Evolutionary conservation across 768 basidiomycete genomes (phyloP), one percentile per base, ranked within the genome.

Genomic region (Lyophyllum atratum): DNA sequence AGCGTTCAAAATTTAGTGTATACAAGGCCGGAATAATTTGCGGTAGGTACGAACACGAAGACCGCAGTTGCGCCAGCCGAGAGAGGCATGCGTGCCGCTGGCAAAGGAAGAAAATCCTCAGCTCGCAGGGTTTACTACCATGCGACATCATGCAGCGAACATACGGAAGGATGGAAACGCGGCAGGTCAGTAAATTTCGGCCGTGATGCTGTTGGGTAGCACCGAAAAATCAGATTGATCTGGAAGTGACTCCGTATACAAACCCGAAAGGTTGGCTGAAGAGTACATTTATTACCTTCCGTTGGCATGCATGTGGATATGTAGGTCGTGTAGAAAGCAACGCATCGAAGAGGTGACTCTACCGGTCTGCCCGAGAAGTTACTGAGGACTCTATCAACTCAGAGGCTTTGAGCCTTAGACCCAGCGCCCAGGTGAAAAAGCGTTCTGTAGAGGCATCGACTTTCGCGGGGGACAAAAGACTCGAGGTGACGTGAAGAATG

Each of bases 141-240:
- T 19, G 5, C 3, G 19, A 40, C 17, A 40, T 15, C n/a, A 40
- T 10, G 39, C 39, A 19, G n/a, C 17, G 2, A 40, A n/a, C n/a
- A 3, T 19, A 40, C n/a, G 15, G 39, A n/a, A 14, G 28, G 47
- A 56, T 52, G 55, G 52, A 54, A 39, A 57, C 33, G 17, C 12
- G n/a, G 49, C 31, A 11, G 8, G 31, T 45, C 56, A 55, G 47
- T 22, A 49, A 54, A 50, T 33, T 42, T 21, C 51, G 51, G 46
- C 49, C 37, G 21, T 51, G 43, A 48, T 53, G 54, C 26, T 52
- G 59, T 29, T 33, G 34, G 40, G 15, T 34, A 42, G 21, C 39
- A 51, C 54, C 31, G 55, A 49, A 54, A 52, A 49, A 40, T 49
- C 49, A 57, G 40, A 29, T 47, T 15, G 17, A 17, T 49, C 39